phyloP scores from a whole-genome alignment of 2,329 filamentous ascomycete species.

The Penicillium sp. region DNA sequence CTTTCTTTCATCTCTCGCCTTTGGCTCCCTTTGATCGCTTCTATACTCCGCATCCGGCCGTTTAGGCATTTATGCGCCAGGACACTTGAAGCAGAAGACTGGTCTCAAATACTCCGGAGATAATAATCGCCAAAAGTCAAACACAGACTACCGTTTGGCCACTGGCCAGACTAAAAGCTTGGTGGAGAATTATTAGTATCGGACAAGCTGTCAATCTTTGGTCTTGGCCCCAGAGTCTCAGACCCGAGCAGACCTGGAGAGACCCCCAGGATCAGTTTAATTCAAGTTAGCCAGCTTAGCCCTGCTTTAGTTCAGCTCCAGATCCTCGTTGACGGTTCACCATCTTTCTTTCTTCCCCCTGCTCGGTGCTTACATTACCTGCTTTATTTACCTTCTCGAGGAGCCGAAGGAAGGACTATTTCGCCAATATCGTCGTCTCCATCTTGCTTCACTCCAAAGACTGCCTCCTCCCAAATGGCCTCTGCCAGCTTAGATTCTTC shows the following conservation, averaged over 20 bases:
- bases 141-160: slow-evolving; percentile 5
- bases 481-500: slow-evolving; percentile 18
- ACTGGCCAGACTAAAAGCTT: slow-evolving; percentile 23
- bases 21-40: not conserved
- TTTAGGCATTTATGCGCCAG: not conserved
- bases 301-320: slow-evolving; percentile 16
- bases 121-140: not conserved
- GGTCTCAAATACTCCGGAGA: slow-evolving; percentile 2
- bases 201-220: slow-evolving; percentile 29
- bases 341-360: slow-evolving; percentile 9
- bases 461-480: slow-evolving; percentile 23
- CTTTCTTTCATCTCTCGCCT: not conserved
- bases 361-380: not conserved
- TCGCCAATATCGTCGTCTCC: not conserved
- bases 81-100: not conserved
- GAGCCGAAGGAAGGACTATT: not conserved
- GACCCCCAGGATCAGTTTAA: slow-evolving; percentile 9
- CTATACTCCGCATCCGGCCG: not conserved
- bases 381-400: not conserved
- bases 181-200: slow-evolving; percentile 23
- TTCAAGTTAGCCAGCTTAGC: slow-evolving; percentile 11
- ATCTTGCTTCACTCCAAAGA: not conserved
- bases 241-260: not conserved
- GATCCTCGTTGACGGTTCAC: slow-evolving; percentile 6
- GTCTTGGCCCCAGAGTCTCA: slow-evolving; percentile 8